These are phyloP conservation scores for Erythrobasidium hasegawianum DNA, from an alignment of 1,284 basidiomycete species.

Conservation along the genomic window DNA sequence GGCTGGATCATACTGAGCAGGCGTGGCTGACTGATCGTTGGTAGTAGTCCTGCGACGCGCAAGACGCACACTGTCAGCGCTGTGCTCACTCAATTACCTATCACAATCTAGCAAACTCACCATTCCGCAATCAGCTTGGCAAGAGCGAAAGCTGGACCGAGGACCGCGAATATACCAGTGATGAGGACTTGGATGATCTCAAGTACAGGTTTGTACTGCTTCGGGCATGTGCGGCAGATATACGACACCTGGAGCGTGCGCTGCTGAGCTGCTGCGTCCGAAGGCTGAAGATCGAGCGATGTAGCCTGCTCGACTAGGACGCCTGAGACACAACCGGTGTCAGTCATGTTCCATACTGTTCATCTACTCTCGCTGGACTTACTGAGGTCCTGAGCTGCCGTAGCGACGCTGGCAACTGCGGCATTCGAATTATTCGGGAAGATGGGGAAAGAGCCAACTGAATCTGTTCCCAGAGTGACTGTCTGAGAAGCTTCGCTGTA, in stretches of 20 bases:
- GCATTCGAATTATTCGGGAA: slow-evolving; percentile 11
- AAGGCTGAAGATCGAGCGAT: slow-evolving; percentile 26
- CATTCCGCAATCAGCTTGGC: slow-evolving; percentile 30
- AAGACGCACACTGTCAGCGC: no score
- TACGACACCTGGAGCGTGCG: slow-evolving; percentile 34
- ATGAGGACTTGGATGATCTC: slow-evolving; percentile 29
- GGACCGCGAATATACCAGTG: slow-evolving; percentile 20
- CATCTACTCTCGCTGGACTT: neutral
- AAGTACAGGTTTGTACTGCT: slow-evolving; percentile 27
- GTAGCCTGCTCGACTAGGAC: slow-evolving; percentile 24
- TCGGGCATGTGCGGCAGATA: slow-evolving; percentile 29
- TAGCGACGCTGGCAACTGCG: slow-evolving; percentile 11
- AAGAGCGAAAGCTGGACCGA: slow-evolving; percentile 19
- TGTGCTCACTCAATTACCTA: no score
- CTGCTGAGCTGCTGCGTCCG: neutral
- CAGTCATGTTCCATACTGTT: neutral
- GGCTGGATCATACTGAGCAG: no score
- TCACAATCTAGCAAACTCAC: slow-evolving; percentile 4
- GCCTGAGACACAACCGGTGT: neutral
- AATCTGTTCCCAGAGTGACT: slow-evolving; percentile 19
- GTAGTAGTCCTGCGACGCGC: no score
- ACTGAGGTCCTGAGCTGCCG: slow-evolving; percentile 11
- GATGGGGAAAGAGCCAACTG: slow-evolving; percentile 22
- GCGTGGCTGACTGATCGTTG: no score
- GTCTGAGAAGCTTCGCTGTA: slow-evolving; percentile 2